Base-by-base conservation (phyloP, 208 protist genomes). In the Herpetomonas tarakana region DNA sequence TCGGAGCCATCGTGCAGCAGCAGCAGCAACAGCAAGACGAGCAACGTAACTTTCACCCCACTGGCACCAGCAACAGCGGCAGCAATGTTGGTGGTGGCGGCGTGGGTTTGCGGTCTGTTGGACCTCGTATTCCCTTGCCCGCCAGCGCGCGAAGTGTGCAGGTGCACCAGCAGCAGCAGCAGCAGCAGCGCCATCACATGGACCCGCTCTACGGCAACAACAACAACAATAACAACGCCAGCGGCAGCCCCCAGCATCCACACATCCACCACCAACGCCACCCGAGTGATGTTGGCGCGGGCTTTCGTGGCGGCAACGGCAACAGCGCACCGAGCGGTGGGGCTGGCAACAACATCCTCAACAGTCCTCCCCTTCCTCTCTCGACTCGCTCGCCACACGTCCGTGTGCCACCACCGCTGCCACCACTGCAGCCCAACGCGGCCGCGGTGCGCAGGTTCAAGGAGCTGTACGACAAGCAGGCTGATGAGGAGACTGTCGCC, bases 381-480 rank as follows among this genome's bases (percentile, higher is more conserved):
- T n/a, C n/a, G n/a, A n/a, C n/a, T n/a, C n/a, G n/a, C n/a, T n/a
- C n/a, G n/a, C n/a, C n/a, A n/a, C n/a, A n/a, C n/a, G n/a, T n/a
- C n/a, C n/a, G n/a, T n/a, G n/a, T n/a, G n/a, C n/a, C n/a, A n/a
- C n/a, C n/a, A n/a, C n/a, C n/a, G n/a, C n/a, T n/a, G n/a, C n/a
- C n/a, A n/a, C n/a, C n/a, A n/a, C 46, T 31, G 9, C 58, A 69
- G 2, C 41, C 62, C 4, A 71, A 81, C 25, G 51, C 75, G 6
- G 76, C 18, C 16, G 52, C 52, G 18, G 18, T 85, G 38, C n/a
- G 72, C 25, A 60, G 65, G 41, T 88, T 91, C 65, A 74, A 79
- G 55, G 50, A 49, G 4, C 71, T 76, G 58, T 89, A 94, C 71
- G 80, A 72, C 14, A 52, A 66, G n/a, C 75, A 90, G 50, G 55